Evolutionary conservation across 306 rosid genomes (phyloP), one percentile per base, ranked within the genome.

Genomic region (Psophocarpus tetragonolobus): DNA sequence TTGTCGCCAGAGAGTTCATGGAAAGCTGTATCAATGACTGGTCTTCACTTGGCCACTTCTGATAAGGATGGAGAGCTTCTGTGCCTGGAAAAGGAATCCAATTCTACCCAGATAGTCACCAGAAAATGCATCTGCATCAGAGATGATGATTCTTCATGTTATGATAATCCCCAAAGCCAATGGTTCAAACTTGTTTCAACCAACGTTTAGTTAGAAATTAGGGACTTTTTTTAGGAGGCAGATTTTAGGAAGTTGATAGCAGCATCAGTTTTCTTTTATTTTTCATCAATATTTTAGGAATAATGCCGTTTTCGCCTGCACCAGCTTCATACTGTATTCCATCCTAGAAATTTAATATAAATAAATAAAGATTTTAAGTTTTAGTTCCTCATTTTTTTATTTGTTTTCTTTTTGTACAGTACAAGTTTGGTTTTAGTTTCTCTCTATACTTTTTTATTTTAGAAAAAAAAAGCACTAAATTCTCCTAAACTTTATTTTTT

Each of bases 171-270:
- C 21, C 86, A 72, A 30, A 57, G 33, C 36, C 89, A 85, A 4
- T 83, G 91, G 89, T 85, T 88, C 79, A 77, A 78, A 35, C 85
- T 88, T 30, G 41, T 88, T 78, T 44, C 86, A 20, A 74, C 91
- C 42, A 85, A 83, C 44, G 78, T 80, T 51, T 85, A 8, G 70
- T 7, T 35, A 18, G 53, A 10, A 21, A 18, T 36, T 38, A 5
- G 12, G 30, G 8, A 10, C 20, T 42, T 44, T 44, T 17, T 48
- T 7, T 6, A 17, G 21, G 11, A 2, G 56, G 12, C 32, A 61
- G 48, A n/a, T 17, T 1, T 35, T 36, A 15, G n/a, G 39, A 12
- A 17, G 65, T 44, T 47, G 21, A 10, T 30, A 9, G 62, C 33
- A 21, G 51, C 47, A 8, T 3, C 13, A 12, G 15, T 58, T 26